Evolutionary conservation across 2,329 filamentous ascomycete genomes (phyloP).

Genomic region (Stagonosporopsis tanaceti): DNA sequence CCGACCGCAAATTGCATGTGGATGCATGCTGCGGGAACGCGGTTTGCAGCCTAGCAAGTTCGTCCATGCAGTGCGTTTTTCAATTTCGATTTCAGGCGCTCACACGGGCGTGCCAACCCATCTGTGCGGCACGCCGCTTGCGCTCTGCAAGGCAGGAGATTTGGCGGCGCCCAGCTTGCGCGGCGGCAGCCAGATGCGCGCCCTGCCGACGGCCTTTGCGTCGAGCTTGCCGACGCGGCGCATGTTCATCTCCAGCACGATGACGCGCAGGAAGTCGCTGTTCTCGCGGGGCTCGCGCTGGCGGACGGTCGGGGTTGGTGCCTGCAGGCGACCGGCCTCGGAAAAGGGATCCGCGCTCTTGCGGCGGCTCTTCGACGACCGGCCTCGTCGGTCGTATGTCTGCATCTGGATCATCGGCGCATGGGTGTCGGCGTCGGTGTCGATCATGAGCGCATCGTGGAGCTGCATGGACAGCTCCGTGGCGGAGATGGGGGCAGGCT

Average conservation of each 20-base stretch:
- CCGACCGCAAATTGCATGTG: conserved; percentile 22
- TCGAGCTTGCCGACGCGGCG: conserved; percentile 68
- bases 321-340: conserved; percentile 54
- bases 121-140: conserved; percentile 45
- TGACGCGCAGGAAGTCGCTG: conserved; percentile 68
- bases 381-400: conserved; percentile 60
- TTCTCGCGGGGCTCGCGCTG: conserved; percentile 71
- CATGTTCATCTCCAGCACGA: conserved; percentile 75
- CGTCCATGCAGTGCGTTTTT: conserved; percentile 9
- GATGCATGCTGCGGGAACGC: conserved; percentile 1
- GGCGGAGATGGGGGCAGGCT: conserved; percentile 50
- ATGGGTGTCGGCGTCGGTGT: conserved; percentile 48
- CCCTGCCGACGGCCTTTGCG: conserved; percentile 61
- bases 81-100: conserved; percentile 1
- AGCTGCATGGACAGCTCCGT: conserved; percentile 52
- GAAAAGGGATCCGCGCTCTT: conserved; percentile 49
- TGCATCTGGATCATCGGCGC: conserved; percentile 69
- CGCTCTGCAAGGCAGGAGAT: conserved; percentile 34
- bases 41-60: conserved; percentile 14
- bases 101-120: conserved; percentile 45
- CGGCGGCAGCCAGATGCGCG: conserved; percentile 68
- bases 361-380: conserved; percentile 38
- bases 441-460: conserved; percentile 48
- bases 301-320: conserved; percentile 55
- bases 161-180: conserved; percentile 50